Conservation (phyloP, 2,329 filamentous ascomycete species). For the Alternaria dauci region DNA sequence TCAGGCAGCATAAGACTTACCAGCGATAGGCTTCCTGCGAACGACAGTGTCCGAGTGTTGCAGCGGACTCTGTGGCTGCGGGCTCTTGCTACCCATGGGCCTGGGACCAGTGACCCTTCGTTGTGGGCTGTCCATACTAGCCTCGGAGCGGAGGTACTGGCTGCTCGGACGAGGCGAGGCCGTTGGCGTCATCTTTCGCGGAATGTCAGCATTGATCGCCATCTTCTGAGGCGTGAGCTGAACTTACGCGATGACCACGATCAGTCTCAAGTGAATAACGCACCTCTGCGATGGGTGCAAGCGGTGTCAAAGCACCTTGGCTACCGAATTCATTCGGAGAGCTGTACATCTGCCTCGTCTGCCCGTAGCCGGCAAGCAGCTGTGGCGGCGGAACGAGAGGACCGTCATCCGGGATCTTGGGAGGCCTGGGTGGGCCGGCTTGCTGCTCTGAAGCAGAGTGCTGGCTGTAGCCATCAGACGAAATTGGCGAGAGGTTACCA, state of each 20-base stretch:
- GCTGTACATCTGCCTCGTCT: conserved; percentile 52
- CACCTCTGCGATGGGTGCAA: conserved; percentile 62
- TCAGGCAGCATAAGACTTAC: conserved; percentile 28
- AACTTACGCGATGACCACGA: conserved; percentile 39
- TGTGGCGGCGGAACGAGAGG: conserved; percentile 65
- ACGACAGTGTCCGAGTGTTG: conserved; percentile 47
- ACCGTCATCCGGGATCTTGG: conserved; percentile 65
- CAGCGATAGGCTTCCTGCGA: conserved; percentile 47
- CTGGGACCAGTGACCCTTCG: conserved; percentile 59
- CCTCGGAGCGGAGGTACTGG: conserved; percentile 35
- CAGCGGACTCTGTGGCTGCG: conserved; percentile 37
- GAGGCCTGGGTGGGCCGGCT: conserved; percentile 58
- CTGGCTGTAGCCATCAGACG: conserved; percentile 50
- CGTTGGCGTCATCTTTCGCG: conserved; percentile 41
- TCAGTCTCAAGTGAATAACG: conserved; percentile 61
- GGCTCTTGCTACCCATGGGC: conserved; percentile 58
- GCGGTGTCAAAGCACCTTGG: conserved; percentile 49
- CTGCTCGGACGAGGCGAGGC: conserved; percentile 43
- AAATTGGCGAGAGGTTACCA: conserved; percentile 50
- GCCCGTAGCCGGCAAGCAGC: conserved; percentile 50
- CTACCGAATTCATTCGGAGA: conserved; percentile 48
- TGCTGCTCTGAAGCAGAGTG: conserved; percentile 51
- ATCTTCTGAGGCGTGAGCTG: neutral
- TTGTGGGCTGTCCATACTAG: conserved; percentile 41
- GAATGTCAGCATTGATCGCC: conserved; percentile 19